Base-by-base conservation (phyloP, 2,329 filamentous ascomycete genomes). In the Diaporthe ampelina region DNA sequence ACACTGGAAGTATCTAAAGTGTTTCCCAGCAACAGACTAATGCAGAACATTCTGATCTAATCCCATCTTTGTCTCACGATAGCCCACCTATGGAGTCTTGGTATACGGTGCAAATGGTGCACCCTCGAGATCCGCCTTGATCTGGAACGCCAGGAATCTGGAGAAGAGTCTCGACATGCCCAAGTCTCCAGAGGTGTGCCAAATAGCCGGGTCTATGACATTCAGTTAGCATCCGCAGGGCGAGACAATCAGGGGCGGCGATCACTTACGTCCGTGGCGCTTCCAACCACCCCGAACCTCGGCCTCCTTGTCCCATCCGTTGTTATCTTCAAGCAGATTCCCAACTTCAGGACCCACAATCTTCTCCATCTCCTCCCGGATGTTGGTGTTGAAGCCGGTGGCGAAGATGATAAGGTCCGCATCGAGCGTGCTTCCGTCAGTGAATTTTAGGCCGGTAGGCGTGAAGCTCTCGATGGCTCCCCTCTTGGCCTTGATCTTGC, bases 391-490 rank as follows among this genome's bases (percentile, higher is more conserved):
- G 29, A 67, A 84, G 4, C 88, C 88, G 1, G 88, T 90, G 7
- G 88, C 88, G 70, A 89, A 84, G 19, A 92, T 85, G 3, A 92
- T 86, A 58, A 90, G 84, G 77, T 91, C 90, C 0, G 90, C 89
- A 26, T 86, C 82, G 0, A 91, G 78, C 45, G 83, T 81, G 5
- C 82, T 82, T 1, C 89, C 89, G 76, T 91, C 88, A 1, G 84
- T 83, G 10, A 90, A 82, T 8, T 81, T 77, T 6, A 86, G 75
- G n/a, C 82, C 84, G 4, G 81, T 78, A 4, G 83, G 78, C 0
- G 84, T 81, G 58, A 91, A 86, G 35, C 83, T 82, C 7, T 81
- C 77, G 74, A 91, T 86, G 4, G 85, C 88, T 4, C 85, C 86
- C 69, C 86, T 84, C 75, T 86, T 85, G 29, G 91, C 82, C 75